A percentile compares a stretch with the other conserved stretches of the same genome.
Conservation (phyloP, 1,139 yeast species). For the Geotrichum candidum region DNA sequence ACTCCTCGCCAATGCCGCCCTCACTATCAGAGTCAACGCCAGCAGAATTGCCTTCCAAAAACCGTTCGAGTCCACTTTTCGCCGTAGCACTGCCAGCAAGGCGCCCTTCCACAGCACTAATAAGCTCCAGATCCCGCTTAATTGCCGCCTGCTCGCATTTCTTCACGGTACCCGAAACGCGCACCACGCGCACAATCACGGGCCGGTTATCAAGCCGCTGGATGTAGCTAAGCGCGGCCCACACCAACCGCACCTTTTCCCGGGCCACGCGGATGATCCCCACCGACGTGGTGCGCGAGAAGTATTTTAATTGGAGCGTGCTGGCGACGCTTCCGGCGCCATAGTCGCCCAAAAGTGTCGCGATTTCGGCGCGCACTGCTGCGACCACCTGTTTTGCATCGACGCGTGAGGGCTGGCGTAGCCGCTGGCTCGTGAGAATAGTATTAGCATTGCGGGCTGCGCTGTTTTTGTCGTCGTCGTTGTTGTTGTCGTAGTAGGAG, state of each 20-base stretch:
- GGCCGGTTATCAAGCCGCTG: constrained; percentile 46
- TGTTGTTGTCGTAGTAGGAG: neutral
- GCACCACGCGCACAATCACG: constrained; percentile 56
- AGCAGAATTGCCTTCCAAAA: neutral
- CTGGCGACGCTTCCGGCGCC: constrained; percentile 66
- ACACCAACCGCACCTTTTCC: constrained; percentile 53
- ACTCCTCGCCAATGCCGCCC: neutral
- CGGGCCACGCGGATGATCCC: constrained; percentile 79
- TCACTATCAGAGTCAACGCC: neutral
- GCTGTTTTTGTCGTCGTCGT: constrained; percentile 35
- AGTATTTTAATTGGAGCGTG: constrained; percentile 60
- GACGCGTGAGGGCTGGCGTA: constrained; percentile 23
- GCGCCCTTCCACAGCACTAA: neutral
- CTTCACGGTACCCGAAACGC: constrained; percentile 83
- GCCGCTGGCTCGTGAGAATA: constrained; percentile 5
- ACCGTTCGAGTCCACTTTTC: neutral
- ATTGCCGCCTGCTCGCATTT: constrained; percentile 64
- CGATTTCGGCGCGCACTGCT: constrained; percentile 49
- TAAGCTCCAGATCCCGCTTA: constrained; percentile 12
- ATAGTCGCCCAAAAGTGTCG: constrained; percentile 66
- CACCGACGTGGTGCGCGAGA: constrained; percentile 72
- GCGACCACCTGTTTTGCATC: constrained; percentile 29
- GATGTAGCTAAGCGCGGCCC: constrained; percentile 69
- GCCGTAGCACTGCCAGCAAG: neutral
- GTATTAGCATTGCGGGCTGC: constrained; percentile 35